phyloP scores from a whole-genome alignment of 106 monocot species.

The Phalaenopsis equestris region DNA sequence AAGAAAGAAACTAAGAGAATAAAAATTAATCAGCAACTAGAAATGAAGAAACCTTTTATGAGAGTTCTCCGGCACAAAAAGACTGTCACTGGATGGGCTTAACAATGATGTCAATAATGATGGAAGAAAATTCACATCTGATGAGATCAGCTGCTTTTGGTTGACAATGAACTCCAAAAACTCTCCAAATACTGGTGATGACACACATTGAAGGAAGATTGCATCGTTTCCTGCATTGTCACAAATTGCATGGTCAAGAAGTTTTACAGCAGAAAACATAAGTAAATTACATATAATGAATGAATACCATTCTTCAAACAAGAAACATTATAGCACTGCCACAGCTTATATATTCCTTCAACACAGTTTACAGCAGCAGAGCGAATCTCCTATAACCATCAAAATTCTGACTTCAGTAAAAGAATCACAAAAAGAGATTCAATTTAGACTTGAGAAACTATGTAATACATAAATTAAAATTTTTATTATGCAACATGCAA shows the following conservation, averaged over 20 bases:
- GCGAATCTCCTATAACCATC: conserved; percentile 54
- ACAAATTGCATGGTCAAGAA: neutral
- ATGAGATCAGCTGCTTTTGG: conserved; percentile 65
- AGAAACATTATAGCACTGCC: conserved; percentile 34
- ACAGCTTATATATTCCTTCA: conserved; percentile 48
- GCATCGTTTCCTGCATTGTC: conserved; percentile 48
- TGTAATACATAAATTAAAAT: neutral
- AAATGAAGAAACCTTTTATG: conserved; percentile 46
- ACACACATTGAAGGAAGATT: conserved; percentile 21
- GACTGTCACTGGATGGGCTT: conserved; percentile 23
- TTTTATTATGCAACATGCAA: neutral
- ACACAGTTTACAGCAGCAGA: conserved; percentile 59
- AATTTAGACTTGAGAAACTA: neutral
- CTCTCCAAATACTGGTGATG: conserved; percentile 40
- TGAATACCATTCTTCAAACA: conserved; percentile 63
- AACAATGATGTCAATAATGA: conserved; percentile 65
- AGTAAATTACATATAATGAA: neutral
- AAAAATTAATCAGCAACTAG: neutral
- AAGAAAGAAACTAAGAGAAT: neutral
- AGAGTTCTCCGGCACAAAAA: conserved; percentile 39
- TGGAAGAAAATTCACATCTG: conserved; percentile 62
- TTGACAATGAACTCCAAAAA: conserved; percentile 47
- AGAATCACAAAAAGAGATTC: conserved; percentile 1
- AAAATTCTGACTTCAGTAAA: neutral
- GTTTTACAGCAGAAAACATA: neutral